Evolutionary conservation across 2,329 filamentous ascomycete genomes (phyloP), one percentile per base, ranked within the genome.

Genomic region (Fusarium scirpi): DNA sequence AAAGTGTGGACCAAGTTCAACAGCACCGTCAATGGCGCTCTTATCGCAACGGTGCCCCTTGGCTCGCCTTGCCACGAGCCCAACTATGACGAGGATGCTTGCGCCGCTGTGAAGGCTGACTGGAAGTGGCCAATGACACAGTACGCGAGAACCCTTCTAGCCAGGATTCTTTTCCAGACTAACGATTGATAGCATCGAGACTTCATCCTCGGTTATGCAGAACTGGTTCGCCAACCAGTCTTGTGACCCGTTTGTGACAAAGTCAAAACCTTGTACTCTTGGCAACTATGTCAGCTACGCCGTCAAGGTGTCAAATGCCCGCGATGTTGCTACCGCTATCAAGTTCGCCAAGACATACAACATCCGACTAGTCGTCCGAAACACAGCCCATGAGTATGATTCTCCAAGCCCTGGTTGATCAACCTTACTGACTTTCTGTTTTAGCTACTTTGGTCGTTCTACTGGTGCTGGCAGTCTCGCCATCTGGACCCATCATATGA

Each of bases 21-120:
- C 72, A 45, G 74, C 24, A 84, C 86, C 4, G 77, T 89, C 5
- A 77, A 78, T 9, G 87, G 88, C 0, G 79, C 78, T 15, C 78
- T 89, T 27, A 78, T 89, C 30, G 79, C 79, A 3, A 88, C 85
- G 0, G 77, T 84, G 2, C 87, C 87, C 2, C 73, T 88, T 13
- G 87, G 80, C 6, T 74, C 80, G 3, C 79, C 83, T 4, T 89
- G 87, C 71, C 86, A 89, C 67, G 79, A 81, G 20, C 81, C 79
- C 16, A 66, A 75, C 24, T 88, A 86, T 73, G 78, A 89, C 72
- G 80, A 76, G 15, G 79, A 70, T 3, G 74, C 76, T 29, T 89
- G 87, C 70, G 64, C 77, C 2, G 74, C 66, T 16, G 69, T 89
- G 4, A 78, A 79, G 54, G 71, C 76, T 8, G 71, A 73, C 30